A percentile compares a stretch with the other conserved stretches of the same genome.
These are phyloP conservation scores for Trifolium dubium DNA, from an alignment of 306 rosid genomes.

Conservation along the genomic window DNA sequence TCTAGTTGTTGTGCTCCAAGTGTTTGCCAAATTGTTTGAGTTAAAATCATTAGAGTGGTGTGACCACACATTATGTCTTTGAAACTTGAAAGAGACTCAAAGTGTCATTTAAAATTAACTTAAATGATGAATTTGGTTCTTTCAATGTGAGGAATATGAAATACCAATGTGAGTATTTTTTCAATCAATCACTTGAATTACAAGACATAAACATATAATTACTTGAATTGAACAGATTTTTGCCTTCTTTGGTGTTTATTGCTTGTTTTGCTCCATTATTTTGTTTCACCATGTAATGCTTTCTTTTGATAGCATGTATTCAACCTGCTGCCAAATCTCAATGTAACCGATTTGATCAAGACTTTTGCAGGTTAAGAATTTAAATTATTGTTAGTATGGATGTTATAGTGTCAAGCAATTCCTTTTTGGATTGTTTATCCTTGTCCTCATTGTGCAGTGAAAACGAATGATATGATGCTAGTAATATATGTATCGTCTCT, in stretches of 20 bases:
- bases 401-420: conserved; percentile 8
- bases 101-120: too few relatives aligned
- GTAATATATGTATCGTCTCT: conserved; percentile 53
- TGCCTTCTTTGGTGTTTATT: background rate
- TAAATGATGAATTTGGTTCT: too few relatives aligned
- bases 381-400: conserved; percentile 12
- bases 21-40: too few relatives aligned
- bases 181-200: background rate
- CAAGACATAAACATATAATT: background rate
- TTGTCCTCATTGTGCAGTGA: conserved; percentile 45
- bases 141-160: too few relatives aligned
- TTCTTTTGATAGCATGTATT: conserved; percentile 44
- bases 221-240: conserved; percentile 10
- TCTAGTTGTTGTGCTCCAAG: too few relatives aligned
- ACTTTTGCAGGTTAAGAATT: conserved; percentile 46
- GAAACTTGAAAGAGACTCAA: too few relatives aligned
- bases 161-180: too few relatives aligned
- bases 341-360: conserved; percentile 51
- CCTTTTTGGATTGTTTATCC: conserved; percentile 26
- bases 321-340: conserved; percentile 52
- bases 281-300: conserved; percentile 26
- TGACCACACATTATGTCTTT: too few relatives aligned
- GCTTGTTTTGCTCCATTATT: background rate
- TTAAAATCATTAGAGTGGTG: too few relatives aligned
- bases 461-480: conserved; percentile 58